Percentiles rank a stretch among this genome's conserved stretches.
Conservation (phyloP, 177 flowering plant genomes). For the Vitis hybrid region DNA sequence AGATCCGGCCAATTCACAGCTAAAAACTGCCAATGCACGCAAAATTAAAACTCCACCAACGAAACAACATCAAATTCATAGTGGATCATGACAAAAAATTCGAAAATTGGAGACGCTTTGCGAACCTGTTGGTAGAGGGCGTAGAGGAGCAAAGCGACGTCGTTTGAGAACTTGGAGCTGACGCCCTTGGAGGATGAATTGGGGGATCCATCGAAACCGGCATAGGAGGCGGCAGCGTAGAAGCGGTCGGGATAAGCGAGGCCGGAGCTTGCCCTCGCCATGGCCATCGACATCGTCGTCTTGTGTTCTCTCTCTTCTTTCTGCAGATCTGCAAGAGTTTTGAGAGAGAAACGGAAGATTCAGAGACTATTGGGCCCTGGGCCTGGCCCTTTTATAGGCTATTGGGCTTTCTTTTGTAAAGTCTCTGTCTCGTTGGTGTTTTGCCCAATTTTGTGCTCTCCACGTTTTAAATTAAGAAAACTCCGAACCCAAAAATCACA, state of each 20-base stretch:
- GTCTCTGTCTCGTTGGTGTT: too few relatives aligned
- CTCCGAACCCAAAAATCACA: too few relatives aligned
- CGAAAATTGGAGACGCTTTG: neutral
- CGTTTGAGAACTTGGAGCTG: slow-evolving; percentile 72
- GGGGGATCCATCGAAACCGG: slow-evolving; percentile 83
- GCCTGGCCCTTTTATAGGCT: too few relatives aligned
- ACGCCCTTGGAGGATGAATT: slow-evolving; percentile 39
- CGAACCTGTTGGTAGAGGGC: slow-evolving; percentile 86
- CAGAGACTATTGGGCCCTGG: too few relatives aligned
- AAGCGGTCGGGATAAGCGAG: slow-evolving; percentile 92
- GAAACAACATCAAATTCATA: neutral
- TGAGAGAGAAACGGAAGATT: neutral
- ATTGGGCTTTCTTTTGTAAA: too few relatives aligned
- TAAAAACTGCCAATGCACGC: neutral
- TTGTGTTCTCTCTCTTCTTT: neutral
- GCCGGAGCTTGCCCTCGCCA: slow-evolving; percentile 85
- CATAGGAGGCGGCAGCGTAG: slow-evolving; percentile 90
- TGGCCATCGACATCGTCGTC: slow-evolving; percentile 30
- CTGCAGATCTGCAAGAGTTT: neutral
- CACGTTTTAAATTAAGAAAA: too few relatives aligned
- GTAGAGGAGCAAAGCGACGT: slow-evolving; percentile 79
- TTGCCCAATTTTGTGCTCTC: too few relatives aligned
- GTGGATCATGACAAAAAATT: neutral
- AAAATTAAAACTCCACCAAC: neutral
- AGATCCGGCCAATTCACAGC: slow-evolving; percentile 10